These are phyloP conservation scores for Botrytis fragariae DNA, from an alignment of 2,329 filamentous ascomycete genomes.

Conservation along the genomic window DNA sequence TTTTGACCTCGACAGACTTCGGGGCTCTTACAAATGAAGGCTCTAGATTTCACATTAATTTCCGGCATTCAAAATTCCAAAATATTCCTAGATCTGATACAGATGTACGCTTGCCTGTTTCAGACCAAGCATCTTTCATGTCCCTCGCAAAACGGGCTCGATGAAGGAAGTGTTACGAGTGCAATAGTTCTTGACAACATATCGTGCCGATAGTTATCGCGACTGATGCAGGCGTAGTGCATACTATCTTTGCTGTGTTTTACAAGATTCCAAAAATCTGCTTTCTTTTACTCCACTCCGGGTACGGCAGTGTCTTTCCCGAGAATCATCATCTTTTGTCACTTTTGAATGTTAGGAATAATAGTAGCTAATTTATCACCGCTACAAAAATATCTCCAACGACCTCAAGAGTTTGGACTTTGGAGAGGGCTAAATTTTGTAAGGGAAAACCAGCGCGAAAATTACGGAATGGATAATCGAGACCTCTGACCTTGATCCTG, in stretches of 20 bases:
- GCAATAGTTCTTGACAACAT: not conserved
- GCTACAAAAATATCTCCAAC: not conserved
- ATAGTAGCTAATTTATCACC: not conserved
- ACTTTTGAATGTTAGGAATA: not conserved
- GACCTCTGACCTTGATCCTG: not conserved
- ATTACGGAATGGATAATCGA: not conserved
- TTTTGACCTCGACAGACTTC: not conserved
- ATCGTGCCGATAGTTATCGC: not conserved
- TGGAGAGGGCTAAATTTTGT: not conserved
- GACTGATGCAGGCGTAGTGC: not conserved
- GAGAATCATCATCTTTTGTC: not conserved
- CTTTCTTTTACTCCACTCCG: not conserved
- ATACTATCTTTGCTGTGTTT: not conserved
- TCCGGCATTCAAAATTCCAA: not conserved
- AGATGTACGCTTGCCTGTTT: not conserved
- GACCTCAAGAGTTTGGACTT: too few relatives aligned
- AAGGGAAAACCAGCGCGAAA: not conserved
- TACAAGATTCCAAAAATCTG: not conserved
- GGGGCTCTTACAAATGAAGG: not conserved
- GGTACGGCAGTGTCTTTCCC: not conserved
- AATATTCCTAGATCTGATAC: not conserved
- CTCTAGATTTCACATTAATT: not conserved
- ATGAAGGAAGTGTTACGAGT: conserved; percentile 3
- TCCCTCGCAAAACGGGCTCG: not conserved
- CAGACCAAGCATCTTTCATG: not conserved